Evolutionary conservation across 768 basidiomycete species (phyloP).

Genomic region (Serpula lacrymans): DNA sequence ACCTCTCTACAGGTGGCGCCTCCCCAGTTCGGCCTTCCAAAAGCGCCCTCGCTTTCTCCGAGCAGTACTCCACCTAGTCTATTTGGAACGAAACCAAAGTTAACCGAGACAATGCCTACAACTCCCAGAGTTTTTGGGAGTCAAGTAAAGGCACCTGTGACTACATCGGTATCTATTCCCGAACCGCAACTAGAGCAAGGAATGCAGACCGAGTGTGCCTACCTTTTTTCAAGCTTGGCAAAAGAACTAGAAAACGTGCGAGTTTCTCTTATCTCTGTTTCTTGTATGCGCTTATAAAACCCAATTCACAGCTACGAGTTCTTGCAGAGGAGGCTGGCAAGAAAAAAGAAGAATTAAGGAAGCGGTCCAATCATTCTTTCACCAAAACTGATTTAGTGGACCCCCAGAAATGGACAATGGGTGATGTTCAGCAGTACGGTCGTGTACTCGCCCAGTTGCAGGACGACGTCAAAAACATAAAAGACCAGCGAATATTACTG

Average conservation of each 20-base stretch:
- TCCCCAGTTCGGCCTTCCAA: constrained; percentile 2
- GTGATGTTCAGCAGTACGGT: constrained; percentile 51
- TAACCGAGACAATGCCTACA: too few species aligned
- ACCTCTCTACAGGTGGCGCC: neutral
- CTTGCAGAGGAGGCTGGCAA: constrained; percentile 37
- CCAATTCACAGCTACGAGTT: constrained; percentile 37
- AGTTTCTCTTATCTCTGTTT: too few species aligned
- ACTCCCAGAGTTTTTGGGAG: too few species aligned
- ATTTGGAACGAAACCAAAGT: too few species aligned
- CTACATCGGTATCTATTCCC: constrained; percentile 4
- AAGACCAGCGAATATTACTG: constrained; percentile 38
- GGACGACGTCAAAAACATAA: constrained; percentile 49
- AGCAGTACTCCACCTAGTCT: neutral
- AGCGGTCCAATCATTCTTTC: constrained; percentile 35
- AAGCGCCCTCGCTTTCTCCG: constrained; percentile 6
- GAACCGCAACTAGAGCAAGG: constrained; percentile 45
- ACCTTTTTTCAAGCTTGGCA: constrained; percentile 43
- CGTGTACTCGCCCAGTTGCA: constrained; percentile 33
- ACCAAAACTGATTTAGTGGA: constrained; percentile 45
- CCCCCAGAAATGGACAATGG: constrained; percentile 49
- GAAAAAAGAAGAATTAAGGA: constrained; percentile 33
- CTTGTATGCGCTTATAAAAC: constrained; percentile 1
- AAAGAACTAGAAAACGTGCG: constrained; percentile 61
- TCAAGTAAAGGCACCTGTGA: too few species aligned
- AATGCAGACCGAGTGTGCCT: constrained; percentile 63